Evolutionary conservation across 495 filamentous ascomycete species (phyloP).

Genomic region (Parathielavia appendiculata): DNA sequence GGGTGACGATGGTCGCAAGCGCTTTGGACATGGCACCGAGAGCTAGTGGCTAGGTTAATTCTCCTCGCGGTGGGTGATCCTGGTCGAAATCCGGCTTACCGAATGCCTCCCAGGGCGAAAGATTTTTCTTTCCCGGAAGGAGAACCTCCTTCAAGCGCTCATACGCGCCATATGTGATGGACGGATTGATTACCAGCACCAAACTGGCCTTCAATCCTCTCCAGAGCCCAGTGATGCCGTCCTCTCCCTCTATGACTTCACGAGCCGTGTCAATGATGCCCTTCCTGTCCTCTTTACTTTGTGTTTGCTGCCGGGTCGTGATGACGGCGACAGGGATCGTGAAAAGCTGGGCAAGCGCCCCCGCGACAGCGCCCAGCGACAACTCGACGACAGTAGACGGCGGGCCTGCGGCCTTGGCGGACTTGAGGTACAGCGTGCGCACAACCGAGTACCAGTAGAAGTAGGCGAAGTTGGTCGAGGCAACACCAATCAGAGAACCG

Average conservation of each 20-base stretch:
- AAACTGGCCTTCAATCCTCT: conserved; percentile 93
- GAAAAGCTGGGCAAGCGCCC: conserved; percentile 89
- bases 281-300: conserved; percentile 73
- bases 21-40: conserved; percentile 91
- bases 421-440: conserved; percentile 72
- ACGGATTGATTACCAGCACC: conserved; percentile 93
- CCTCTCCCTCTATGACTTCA: conserved; percentile 85
- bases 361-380: conserved; percentile 78
- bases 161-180: conserved; percentile 97
- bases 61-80: not conserved
- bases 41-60: conserved; percentile 45
- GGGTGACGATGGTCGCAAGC: conserved; percentile 85
- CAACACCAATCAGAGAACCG: conserved; percentile 83
- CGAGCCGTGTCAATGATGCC: conserved; percentile 81
- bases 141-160: conserved; percentile 77
- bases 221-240: conserved; percentile 88
- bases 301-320: conserved; percentile 94
- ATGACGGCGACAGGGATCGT: conserved; percentile 95
- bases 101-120: conserved; percentile 87
- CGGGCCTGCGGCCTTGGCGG: conserved; percentile 52
- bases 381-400: conserved; percentile 86
- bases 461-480: conserved; percentile 97
- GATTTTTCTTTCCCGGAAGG: conserved; percentile 69
- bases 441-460: conserved; percentile 99
- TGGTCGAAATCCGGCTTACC: conserved; percentile 50